Percentiles rank a stretch among this genome's conserved stretches.
Conservation (phyloP, 139 green algal species). For the Coelastrella sp. region DNA sequence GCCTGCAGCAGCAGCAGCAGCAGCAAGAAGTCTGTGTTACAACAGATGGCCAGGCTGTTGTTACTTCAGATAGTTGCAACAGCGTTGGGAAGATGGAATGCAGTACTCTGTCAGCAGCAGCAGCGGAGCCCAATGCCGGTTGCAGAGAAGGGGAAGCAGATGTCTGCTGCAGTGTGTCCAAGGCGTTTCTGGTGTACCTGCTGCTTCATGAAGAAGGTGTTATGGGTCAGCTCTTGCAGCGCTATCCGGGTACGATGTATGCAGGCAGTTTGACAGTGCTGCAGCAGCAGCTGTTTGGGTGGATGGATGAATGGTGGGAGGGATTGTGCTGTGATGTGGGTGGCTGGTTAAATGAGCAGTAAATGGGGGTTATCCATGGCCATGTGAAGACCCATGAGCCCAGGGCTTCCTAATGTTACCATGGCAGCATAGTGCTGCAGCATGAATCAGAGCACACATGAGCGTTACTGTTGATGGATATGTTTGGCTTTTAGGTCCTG, state of each 20-base stretch:
- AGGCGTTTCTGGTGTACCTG: conserved; percentile 22
- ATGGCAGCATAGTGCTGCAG: no score
- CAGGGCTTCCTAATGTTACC: no score
- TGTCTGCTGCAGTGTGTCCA: neutral
- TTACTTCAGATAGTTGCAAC: neutral
- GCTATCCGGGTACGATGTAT: neutral
- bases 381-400: no score
- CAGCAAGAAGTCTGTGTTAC: no score
- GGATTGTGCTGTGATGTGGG: no score
- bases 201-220: conserved; percentile 33
- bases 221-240: conserved; percentile 10
- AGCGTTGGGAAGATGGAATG: neutral
- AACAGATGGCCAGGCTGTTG: no score
- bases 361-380: no score
- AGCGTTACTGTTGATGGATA: no score
- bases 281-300: conserved; percentile 37
- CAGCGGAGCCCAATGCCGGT: neutral
- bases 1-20: neutral
- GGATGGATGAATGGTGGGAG: conserved; percentile 14
- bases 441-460: no score
- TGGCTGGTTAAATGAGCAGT: no score
- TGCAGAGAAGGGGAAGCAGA: no score
- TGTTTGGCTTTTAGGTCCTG: no score
- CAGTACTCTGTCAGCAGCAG: neutral
- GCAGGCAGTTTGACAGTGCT: conserved; percentile 1